Conservation (phyloP, 768 basidiomycete species). For the Boletus sensibilis region DNA sequence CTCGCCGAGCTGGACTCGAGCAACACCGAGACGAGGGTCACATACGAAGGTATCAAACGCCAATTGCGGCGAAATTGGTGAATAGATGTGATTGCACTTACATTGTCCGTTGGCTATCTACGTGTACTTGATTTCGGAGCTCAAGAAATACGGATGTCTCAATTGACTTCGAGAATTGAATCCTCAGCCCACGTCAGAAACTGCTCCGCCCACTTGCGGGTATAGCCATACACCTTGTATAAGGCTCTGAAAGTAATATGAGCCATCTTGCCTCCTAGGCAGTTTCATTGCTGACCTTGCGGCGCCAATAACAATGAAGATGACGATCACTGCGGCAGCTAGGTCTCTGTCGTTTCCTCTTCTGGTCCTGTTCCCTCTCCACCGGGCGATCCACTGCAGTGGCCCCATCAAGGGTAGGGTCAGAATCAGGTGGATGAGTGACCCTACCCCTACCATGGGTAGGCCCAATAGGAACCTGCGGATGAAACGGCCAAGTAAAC, state of each 20-base stretch:
- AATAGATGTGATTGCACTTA: slow-evolving; percentile 20
- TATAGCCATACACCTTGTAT: slow-evolving; percentile 65
- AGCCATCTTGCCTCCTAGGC: slow-evolving; percentile 8
- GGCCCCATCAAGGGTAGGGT: slow-evolving; percentile 65
- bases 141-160: slow-evolving; percentile 19
- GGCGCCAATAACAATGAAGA: slow-evolving; percentile 60
- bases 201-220: slow-evolving; percentile 56
- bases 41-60: slow-evolving; percentile 71
- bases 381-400: slow-evolving; percentile 67
- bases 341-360: slow-evolving; percentile 60
- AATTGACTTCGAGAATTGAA: slow-evolving; percentile 75
- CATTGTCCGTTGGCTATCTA: slow-evolving; percentile 11
- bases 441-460: slow-evolving; percentile 75
- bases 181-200: slow-evolving; percentile 72
- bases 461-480: slow-evolving; percentile 76
- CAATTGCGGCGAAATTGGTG: slow-evolving; percentile 72
- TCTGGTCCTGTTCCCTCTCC: slow-evolving; percentile 52
- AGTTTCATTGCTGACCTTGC: slow-evolving; percentile 47
- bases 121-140: slow-evolving; percentile 13
- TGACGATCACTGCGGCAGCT: slow-evolving; percentile 62
- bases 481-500: slow-evolving; percentile 55
- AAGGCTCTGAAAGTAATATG: slow-evolving; percentile 51
- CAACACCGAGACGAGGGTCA: slow-evolving; percentile 57
- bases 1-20: slow-evolving; percentile 64
- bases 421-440: slow-evolving; percentile 68